Base-by-base conservation (phyloP, 108 stramenopile genomes). In the Skeletonema costatum region DNA sequence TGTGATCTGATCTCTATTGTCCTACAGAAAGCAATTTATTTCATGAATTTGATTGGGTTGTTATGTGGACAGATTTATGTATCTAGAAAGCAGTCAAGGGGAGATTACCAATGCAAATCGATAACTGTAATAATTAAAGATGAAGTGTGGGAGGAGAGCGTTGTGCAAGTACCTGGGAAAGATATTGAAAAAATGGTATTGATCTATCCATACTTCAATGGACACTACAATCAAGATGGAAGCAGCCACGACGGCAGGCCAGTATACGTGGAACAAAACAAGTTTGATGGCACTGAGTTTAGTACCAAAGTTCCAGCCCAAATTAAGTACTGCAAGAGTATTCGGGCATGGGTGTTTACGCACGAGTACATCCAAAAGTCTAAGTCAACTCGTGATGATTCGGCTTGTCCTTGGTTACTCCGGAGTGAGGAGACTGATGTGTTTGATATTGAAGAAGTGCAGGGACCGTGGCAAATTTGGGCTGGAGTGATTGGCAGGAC, bases 321-420 rank as follows among this genome's bases (percentile, higher is more conserved):
- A 42, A 67, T 75, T 17, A 59, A 67, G 32, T 75, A 75, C 29
- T 75, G 74, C 32, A 21, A 38, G 17, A 25, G 41, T 9, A 31
- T 44, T 32, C 3, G 35, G 5, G 66, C 66, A 1, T 75, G 74
- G 74, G 74, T 67, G 1, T 75, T 75, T 5, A 75, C 21, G 35
- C 65, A 75, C 16, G 16, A 50, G 19, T 2, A 75, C 32, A 75
- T 75, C 7, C 31, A 64, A 25, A 25, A 25, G 25, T 25, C 25
- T 2, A 74, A 74, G n/a, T 74, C 64, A 36, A 35, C 19, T 35
- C 59, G 30, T 19, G 60, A 60, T 33, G 36, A 60, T 33, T 32
- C 32, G 35, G 36, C 42, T 44, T 71, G 71, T 38, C 36, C 32
- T 25, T 71, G 71, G 71, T 60, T 71, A 16, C 53, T 71, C 12